Base-by-base conservation (phyloP, 345 rosid genomes). In the Lumnitzera littorea region DNA sequence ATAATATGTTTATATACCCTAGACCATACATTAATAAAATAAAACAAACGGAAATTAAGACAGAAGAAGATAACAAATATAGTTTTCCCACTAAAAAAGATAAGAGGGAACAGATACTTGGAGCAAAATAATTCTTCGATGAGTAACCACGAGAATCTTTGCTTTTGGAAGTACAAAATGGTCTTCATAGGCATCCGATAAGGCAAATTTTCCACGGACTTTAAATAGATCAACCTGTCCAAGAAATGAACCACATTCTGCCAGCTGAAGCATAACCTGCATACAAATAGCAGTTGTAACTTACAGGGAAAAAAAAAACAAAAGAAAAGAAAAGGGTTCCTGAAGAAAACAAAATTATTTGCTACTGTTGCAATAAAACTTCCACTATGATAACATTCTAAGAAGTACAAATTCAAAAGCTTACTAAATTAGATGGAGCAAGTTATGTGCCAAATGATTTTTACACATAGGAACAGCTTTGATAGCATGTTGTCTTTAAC, bases 201-300 rank as follows among this genome's bases (percentile, higher is more conserved):
- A 73, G 71, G 99, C 99, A 79, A 94, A 88, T 76, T 94, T 91
- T 57, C 95, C 99, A 15, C 97, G 96, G n/a, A 86, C 89, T 84
- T 90, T 95, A 67, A 94, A 94, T 51, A 94, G 80, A 80, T 95
- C 97, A 61, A 91, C 99, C 83, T 90, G 97, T 66, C 95, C 82
- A 23, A 94, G 85, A 78, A 86, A 84, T 43, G 97, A 88, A 52
- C 88, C 95, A 12, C 92, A 90, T 78, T 94, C 96, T 53, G 96
- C 95, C 80, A 94, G 80, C 75, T 94, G 99, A 79, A 94, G 74
- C 62, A 90, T 88, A 57, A 88, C 92, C 97, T 90, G 72, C 74
- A 82, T 15, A 66, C 43, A 36, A 36, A 36, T 7, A 36, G 43
- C 43, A 36, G 43, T 36, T 36, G 43, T 36, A 36, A 36, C 36